These are phyloP conservation scores for Pseudonitzschia multistriata DNA, from an alignment of 108 stramenopile species.

Conservation along the genomic window DNA sequence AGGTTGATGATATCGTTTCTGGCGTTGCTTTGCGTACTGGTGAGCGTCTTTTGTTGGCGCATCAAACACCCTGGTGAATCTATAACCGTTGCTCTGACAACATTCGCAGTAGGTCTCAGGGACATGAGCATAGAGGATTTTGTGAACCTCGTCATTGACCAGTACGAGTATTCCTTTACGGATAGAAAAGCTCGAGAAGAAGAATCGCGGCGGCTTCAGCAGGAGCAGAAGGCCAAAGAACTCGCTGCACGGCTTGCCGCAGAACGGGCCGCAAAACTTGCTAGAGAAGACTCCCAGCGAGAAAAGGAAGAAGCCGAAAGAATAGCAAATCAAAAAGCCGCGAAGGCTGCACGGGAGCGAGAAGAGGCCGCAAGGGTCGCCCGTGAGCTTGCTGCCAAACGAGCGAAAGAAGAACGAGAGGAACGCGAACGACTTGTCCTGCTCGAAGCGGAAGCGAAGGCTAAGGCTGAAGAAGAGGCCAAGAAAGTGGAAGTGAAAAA, in stretches of 20 bases:
- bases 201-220: background rate
- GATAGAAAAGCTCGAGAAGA: constrained; percentile 29
- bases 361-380: background rate
- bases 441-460: constrained; percentile 12
- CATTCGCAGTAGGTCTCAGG: constrained; percentile 8
- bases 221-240: constrained; percentile 12
- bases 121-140: background rate
- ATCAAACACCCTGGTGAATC: constrained; percentile 24
- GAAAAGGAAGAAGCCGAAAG: constrained; percentile 19
- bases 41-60: constrained; percentile 25
- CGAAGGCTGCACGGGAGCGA: background rate
- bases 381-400: background rate
- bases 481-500: background rate
- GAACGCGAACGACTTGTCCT: background rate
- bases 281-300: background rate
- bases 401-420: background rate
- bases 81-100: constrained; percentile 15
- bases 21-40: constrained; percentile 13
- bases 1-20: constrained; percentile 14
- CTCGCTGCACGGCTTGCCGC: background rate
- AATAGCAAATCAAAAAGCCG: constrained; percentile 13
- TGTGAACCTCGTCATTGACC: constrained; percentile 6
- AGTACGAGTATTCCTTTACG: constrained; percentile 22
- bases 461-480: constrained; percentile 1
- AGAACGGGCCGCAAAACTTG: constrained; percentile 6